Evolutionary conservation across 495 filamentous ascomycete species (phyloP).

Genomic region (Penicillium argentinense): DNA sequence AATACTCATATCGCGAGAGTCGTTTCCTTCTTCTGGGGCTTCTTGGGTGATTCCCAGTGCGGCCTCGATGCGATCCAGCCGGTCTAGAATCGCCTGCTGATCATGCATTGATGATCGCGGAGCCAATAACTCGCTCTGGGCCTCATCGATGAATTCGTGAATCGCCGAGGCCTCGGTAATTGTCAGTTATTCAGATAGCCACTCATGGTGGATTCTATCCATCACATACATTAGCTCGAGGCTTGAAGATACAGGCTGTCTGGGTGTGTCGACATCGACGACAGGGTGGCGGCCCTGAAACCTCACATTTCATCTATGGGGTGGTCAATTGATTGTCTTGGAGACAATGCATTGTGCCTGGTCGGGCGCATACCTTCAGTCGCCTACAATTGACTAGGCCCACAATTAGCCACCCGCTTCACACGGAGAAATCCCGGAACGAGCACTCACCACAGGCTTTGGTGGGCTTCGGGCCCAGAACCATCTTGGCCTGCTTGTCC

Average conservation of each 20-base stretch:
- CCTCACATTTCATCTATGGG: slow-evolving; percentile 42
- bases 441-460: slow-evolving; percentile 39
- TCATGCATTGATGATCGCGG: slow-evolving; percentile 7
- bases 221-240: slow-evolving; percentile 38
- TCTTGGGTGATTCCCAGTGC: slow-evolving; percentile 31
- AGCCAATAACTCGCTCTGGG: slow-evolving; percentile 3
- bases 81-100: slow-evolving; percentile 33
- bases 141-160: slow-evolving; percentile 20
- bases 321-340: slow-evolving; percentile 1
- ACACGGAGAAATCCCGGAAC: not conserved
- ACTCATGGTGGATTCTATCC: too few species aligned
- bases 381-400: slow-evolving; percentile 38
- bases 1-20: slow-evolving; percentile 1
- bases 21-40: not conserved
- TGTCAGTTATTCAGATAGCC: not conserved
- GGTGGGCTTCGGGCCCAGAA: slow-evolving; percentile 35
- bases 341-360: not conserved
- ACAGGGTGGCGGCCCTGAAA: slow-evolving; percentile 36
- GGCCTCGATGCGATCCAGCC: slow-evolving; percentile 36
- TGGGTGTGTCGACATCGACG: slow-evolving; percentile 35
- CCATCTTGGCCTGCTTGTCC: slow-evolving; percentile 15
- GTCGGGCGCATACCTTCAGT: slow-evolving; percentile 30
- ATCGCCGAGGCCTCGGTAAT: slow-evolving; percentile 31
- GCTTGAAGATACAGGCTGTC: slow-evolving; percentile 39
- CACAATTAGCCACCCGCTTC: slow-evolving; percentile 11